These are phyloP conservation scores for Penicillium sp. DNA, from an alignment of 2,329 filamentous ascomycete species.

Conservation along the genomic window DNA sequence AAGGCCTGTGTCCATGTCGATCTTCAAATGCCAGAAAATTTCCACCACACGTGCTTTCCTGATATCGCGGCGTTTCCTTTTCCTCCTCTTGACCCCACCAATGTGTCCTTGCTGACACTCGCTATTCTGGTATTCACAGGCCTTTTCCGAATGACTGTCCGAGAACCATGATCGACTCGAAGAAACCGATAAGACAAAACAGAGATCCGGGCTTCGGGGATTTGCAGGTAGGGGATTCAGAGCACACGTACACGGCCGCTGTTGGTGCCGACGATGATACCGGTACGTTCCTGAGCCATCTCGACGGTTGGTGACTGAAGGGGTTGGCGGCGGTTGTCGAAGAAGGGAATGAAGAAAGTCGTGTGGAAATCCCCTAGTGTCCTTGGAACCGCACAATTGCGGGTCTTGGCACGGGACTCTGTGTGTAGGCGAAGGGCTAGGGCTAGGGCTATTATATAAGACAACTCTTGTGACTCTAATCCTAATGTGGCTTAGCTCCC, in stretches of 20 bases:
- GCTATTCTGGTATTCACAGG: neutral
- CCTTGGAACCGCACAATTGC: conserved; percentile 27
- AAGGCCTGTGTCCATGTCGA: conserved; percentile 1
- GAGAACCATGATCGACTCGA: conserved; percentile 11
- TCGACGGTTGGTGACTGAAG: conserved; percentile 40
- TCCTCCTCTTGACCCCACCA: neutral
- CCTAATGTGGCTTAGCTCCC: neutral
- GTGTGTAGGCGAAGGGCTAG: conserved; percentile 40
- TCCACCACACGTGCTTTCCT: conserved; percentile 4
- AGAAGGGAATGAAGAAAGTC: conserved; percentile 27
- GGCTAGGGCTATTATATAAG: conserved; percentile 34
- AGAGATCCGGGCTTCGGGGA: conserved; percentile 13
- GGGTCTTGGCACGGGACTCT: conserved; percentile 33
- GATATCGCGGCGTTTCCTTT: neutral
- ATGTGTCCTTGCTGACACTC: neutral
- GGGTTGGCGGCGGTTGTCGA: conserved; percentile 39
- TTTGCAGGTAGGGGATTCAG: conserved; percentile 12
- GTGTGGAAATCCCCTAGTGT: conserved; percentile 27
- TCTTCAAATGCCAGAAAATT: conserved; percentile 5
- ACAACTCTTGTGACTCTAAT: neutral
- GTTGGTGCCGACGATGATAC: conserved; percentile 63
- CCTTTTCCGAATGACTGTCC: neutral
- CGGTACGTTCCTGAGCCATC: conserved; percentile 54
- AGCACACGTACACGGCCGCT: conserved; percentile 63
- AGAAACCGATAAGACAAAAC: conserved; percentile 16